Base-by-base conservation (phyloP, 495 filamentous ascomycete species). In the Neurospora tetrasperma region DNA sequence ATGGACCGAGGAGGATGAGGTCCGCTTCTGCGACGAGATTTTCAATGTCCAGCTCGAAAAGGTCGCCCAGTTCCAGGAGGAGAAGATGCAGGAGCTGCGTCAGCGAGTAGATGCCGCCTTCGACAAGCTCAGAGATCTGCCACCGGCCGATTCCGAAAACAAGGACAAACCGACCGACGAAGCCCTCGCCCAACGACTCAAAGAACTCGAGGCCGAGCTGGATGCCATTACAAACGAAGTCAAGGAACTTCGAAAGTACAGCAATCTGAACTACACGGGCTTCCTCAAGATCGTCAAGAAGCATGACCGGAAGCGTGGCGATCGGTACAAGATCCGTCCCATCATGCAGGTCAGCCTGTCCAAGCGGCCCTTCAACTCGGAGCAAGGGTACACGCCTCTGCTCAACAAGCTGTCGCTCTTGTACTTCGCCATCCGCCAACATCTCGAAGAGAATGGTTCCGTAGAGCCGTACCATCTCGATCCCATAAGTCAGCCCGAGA, bases 221-320 rank as follows among this genome's bases (percentile, higher is more conserved):
- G 96, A 98, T 79, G 78, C 79, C 18, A 96, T 99, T 79, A 93
- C 92, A 20, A 90, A 92, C 78, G 94, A 99, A 81, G 91, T 94
- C 76, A 96, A 91, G 79, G 92, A 97, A 82, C 84, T 99, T 73
- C 93, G 97, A 80, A 97, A 94, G 79, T 99, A 94, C 82, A 96
- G 93, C 79, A 93, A 91, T 35, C 90, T 97, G 82, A 99, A 99
- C 81, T 99, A 97, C 81, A 97, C 96, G 11, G 96, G 94, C 41
- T 97, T 98, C 80, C 86, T 98, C 75, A 99, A 99, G 84, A 96
- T 97, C 38, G 94, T 92, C 35, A 99, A 99, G 88, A 99, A 99
- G 81, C 96, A 99, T 82, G 96, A 99, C 79, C 90, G 96, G 69
- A 95, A 93, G 80, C 89, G 94, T 69, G 94, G 88, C 81, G 78